Evolutionary conservation across 345 rosid genomes (phyloP).

Genomic region (Lagerstroemia speciosa): DNA sequence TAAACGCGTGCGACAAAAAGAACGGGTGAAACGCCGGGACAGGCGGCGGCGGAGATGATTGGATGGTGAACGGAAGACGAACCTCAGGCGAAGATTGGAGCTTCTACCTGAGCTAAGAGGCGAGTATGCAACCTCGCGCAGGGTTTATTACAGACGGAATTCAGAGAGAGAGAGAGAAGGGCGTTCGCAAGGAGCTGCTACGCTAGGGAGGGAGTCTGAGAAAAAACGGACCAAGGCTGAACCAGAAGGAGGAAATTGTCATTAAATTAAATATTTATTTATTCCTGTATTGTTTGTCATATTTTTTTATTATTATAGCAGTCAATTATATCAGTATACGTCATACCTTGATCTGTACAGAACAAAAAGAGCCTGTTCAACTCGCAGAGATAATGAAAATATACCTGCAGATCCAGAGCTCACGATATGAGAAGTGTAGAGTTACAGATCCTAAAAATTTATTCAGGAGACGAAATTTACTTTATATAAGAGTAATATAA

Average conservation of each 20-base stretch:
- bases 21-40: slow-evolving; percentile 12
- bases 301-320: background rate
- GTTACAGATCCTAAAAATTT: no score
- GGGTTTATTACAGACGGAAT: slow-evolving; percentile 12
- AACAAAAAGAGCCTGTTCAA: no score
- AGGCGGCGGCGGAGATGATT: slow-evolving; percentile 25
- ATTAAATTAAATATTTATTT: background rate
- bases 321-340: no score
- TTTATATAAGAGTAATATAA: no score
- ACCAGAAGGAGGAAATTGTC: slow-evolving; percentile 14
- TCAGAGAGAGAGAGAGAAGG: slow-evolving; percentile 14
- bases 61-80: slow-evolving; percentile 34
- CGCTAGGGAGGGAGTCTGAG: slow-evolving; percentile 16
- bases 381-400: no score
- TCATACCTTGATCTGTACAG: no score
- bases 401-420: no score
- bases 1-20: background rate
- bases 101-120: no score
- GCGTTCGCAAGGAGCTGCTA: slow-evolving; percentile 30
- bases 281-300: no score
- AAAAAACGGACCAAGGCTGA: slow-evolving; percentile 7
- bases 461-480: no score
- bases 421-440: no score
- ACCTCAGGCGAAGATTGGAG: slow-evolving; percentile 31
- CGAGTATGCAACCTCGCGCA: background rate